Evolutionary conservation across 1,139 yeast species (phyloP).

Genomic region (Magnusiomyces suaveolens): DNA sequence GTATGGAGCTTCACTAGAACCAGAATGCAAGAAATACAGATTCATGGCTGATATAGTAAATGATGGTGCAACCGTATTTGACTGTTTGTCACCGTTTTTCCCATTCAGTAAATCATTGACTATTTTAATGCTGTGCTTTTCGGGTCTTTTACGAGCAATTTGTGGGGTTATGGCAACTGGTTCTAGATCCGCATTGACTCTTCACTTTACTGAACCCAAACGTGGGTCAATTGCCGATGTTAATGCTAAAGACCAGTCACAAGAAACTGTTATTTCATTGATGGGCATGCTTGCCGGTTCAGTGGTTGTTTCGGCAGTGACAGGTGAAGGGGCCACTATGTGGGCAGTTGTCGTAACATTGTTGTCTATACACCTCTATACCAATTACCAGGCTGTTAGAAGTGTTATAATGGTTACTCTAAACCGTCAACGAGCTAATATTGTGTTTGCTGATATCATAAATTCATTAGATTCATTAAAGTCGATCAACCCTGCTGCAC

Average conservation of each 20-base stretch:
- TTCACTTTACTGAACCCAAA: constrained; percentile 32
- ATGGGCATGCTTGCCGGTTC: constrained; percentile 35
- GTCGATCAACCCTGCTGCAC: constrained; percentile 17
- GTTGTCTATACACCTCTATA: constrained; percentile 28
- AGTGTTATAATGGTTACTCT: constrained; percentile 29
- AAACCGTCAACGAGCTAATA: constrained; percentile 31
- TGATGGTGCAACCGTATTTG: constrained; percentile 32
- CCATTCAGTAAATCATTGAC: constrained; percentile 22
- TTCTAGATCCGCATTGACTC: constrained; percentile 34
- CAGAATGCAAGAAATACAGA: constrained; percentile 33
- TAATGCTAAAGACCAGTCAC: constrained; percentile 34
- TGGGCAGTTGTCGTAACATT: constrained; percentile 27
- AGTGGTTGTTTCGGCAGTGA: constrained; percentile 27
- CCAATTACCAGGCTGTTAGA: constrained; percentile 32
- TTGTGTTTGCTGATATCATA: constrained; percentile 28
- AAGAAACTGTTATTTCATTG: constrained; percentile 33
- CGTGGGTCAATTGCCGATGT: constrained; percentile 33
- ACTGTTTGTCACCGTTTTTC: constrained; percentile 31
- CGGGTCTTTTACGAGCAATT: constrained; percentile 31
- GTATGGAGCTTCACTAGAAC: constrained; percentile 31
- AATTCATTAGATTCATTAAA: constrained; percentile 23
- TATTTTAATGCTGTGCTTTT: constrained; percentile 27
- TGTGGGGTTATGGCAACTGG: constrained; percentile 37
- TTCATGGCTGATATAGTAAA: constrained; percentile 33
- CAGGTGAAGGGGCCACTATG: constrained; percentile 27